Evolutionary conservation across 2,329 filamentous ascomycete species (phyloP).

Genomic region (Fusarium sp.): DNA sequence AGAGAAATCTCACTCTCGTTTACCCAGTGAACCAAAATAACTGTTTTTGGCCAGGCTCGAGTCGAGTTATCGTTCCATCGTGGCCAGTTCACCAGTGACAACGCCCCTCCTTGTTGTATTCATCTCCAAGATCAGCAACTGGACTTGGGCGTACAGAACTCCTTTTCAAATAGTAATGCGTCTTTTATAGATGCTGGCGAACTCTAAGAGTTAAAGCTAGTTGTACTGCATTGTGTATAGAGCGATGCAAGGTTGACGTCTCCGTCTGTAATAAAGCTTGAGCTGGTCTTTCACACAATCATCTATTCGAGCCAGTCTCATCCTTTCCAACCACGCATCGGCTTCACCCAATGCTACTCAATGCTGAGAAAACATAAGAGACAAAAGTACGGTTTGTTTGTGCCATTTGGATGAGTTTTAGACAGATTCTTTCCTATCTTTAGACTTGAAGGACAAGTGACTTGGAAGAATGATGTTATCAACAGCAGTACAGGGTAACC

Average conservation of each 20-base stretch:
- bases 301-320: too few species aligned
- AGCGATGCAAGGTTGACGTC: not conserved
- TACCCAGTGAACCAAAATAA: rapidly evolving
- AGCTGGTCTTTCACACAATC: too few species aligned
- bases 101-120: not conserved
- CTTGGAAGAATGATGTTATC: not conserved
- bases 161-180: too few species aligned
- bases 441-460: not conserved
- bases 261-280: not conserved
- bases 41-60: not conserved
- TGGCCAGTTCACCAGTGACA: not conserved
- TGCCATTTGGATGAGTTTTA: not conserved
- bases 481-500: not conserved
- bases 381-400: not conserved
- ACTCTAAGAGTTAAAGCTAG: not conserved
- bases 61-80: not conserved
- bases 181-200: too few species aligned
- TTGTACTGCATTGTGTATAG: not conserved
- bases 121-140: not conserved
- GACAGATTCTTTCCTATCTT: not conserved
- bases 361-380: not conserved
- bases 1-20: not conserved
- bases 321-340: too few species aligned
- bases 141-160: not conserved
- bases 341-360: too few species aligned